phyloP scores from a whole-genome alignment of 345 rosid genomes.

The Melastoma malabathricum region DNA sequence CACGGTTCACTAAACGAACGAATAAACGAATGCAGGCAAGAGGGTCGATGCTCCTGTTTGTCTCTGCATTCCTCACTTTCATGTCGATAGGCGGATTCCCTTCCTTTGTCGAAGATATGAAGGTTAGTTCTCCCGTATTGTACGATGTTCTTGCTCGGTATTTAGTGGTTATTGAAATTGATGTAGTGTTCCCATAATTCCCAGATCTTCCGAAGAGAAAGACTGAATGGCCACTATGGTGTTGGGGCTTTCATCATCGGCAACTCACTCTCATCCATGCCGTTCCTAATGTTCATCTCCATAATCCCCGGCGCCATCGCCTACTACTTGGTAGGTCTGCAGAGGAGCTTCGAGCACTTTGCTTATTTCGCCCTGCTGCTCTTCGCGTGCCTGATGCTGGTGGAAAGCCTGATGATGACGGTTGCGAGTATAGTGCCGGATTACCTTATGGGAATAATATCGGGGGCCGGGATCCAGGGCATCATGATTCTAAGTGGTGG shows the following conservation, averaged over 20 bases:
- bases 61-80: conserved; percentile 37
- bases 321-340: conserved; percentile 24
- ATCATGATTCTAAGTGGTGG: conserved; percentile 36
- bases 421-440: conserved; percentile 38
- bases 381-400: conserved; percentile 30
- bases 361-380: conserved; percentile 15
- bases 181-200: background rate
- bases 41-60: conserved; percentile 28
- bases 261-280: conserved; percentile 34
- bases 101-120: conserved; percentile 50
- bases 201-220: conserved; percentile 37
- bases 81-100: conserved; percentile 50
- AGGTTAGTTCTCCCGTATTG: conserved; percentile 14
- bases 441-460: conserved; percentile 38
- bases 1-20: too few relatives aligned
- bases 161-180: background rate
- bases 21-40: conserved; percentile 18
- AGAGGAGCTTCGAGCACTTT: conserved; percentile 16
- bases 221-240: conserved; percentile 48
- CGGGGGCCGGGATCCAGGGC: conserved; percentile 43
- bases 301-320: conserved; percentile 34
- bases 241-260: conserved; percentile 21
- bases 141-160: background rate
- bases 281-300: conserved; percentile 26
- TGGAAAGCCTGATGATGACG: conserved; percentile 48